Evolutionary conservation across 306 rosid species (phyloP).

Genomic region (Geum urbanum): DNA sequence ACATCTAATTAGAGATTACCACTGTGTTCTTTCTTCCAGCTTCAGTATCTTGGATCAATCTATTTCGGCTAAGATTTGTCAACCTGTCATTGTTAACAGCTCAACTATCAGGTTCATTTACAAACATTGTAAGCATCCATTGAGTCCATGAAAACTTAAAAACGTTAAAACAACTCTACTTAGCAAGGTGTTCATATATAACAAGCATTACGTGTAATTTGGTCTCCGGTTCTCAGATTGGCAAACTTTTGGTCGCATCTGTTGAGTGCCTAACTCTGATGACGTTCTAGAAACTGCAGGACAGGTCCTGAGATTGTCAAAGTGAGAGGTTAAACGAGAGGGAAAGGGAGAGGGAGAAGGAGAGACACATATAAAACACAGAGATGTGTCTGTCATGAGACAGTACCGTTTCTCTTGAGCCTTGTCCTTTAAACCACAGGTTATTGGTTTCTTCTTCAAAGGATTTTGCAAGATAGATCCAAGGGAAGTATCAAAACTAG

Average conservation of each 20-base stretch:
- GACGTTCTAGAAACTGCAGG: conserved; percentile 7
- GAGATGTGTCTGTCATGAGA: background rate
- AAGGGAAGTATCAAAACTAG: background rate
- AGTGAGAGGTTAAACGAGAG: background rate
- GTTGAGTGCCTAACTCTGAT: background rate
- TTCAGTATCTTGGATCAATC: background rate
- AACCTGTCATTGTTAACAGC: conserved; percentile 7
- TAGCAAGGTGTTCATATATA: background rate
- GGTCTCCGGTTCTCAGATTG: conserved; percentile 18
- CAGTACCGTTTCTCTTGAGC: conserved; percentile 21
- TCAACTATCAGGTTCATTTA: conserved; percentile 5
- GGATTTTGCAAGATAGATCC: conserved; percentile 13
- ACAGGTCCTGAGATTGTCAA: conserved; percentile 11
- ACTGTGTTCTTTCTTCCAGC: conserved; percentile 19
- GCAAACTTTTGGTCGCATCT: background rate
- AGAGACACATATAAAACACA: background rate
- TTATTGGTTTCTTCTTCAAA: conserved; percentile 2
- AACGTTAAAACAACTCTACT: background rate
- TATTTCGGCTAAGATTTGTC: conserved; percentile 10
- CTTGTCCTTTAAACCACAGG: conserved; percentile 13
- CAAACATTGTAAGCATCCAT: conserved; percentile 6
- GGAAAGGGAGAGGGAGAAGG: background rate
- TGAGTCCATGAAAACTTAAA: background rate
- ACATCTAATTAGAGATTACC: conserved; percentile 7
- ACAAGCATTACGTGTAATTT: conserved; percentile 13